Conservation (phyloP, 2,329 filamentous ascomycete species). For the Neobulgaria alba region DNA sequence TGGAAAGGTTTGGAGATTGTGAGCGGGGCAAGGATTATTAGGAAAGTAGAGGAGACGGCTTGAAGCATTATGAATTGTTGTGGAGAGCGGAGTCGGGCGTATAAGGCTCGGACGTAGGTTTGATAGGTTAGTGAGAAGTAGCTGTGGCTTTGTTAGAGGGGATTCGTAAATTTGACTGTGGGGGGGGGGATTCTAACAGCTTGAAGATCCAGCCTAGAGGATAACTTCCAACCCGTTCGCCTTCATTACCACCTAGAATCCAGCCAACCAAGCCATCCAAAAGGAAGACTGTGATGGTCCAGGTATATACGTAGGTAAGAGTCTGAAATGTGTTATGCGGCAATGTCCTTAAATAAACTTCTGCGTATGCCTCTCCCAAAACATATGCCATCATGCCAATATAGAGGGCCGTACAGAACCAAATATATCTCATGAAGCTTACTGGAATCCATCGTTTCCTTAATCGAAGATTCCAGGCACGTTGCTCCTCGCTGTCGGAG, state of each 20-base stretch:
- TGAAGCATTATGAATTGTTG: slow-evolving; percentile 58
- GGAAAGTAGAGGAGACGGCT: slow-evolving; percentile 51
- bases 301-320: slow-evolving; percentile 61
- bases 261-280: slow-evolving; percentile 57
- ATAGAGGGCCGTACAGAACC: slow-evolving; percentile 57
- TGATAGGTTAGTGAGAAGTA: slow-evolving; percentile 48
- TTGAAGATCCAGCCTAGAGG: slow-evolving; percentile 66
- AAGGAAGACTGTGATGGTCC: slow-evolving; percentile 58
- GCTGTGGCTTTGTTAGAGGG: slow-evolving; percentile 7
- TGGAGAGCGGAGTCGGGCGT: slow-evolving; percentile 57
- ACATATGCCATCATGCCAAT: slow-evolving; percentile 58
- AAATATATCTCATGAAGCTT: slow-evolving; percentile 60
- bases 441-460: slow-evolving; percentile 47
- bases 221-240: slow-evolving; percentile 59
- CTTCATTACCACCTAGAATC: slow-evolving; percentile 57
- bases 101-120: slow-evolving; percentile 61
- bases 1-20: slow-evolving; percentile 55
- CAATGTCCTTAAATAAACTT: slow-evolving; percentile 58
- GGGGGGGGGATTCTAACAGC: slow-evolving; percentile 41
- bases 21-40: slow-evolving; percentile 55
- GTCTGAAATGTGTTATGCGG: slow-evolving; percentile 60
- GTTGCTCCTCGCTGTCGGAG: slow-evolving; percentile 15
- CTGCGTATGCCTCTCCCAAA: slow-evolving; percentile 60
- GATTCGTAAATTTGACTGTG: not conserved
- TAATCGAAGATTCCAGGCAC: slow-evolving; percentile 16